These are phyloP conservation scores for Lodderomyces theae DNA, from an alignment of 1,139 yeast genomes.

Conservation along the genomic window DNA sequence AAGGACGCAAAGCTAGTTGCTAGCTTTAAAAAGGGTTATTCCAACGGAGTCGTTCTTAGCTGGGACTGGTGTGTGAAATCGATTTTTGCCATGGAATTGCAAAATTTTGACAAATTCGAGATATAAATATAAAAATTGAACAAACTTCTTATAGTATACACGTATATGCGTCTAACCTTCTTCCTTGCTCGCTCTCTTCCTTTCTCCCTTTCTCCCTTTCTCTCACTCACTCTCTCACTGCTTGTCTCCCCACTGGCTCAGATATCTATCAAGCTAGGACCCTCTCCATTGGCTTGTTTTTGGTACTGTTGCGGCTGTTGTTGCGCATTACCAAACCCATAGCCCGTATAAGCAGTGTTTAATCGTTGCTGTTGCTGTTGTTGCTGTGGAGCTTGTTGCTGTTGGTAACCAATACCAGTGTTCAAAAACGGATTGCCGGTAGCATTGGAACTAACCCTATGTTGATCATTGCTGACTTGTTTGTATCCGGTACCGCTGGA, in stretches of 20 bases:
- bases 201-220: no score
- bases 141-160: no score
- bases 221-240: no score
- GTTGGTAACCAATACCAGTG: constrained; percentile 75
- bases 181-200: no score
- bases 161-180: no score
- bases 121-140: constrained; percentile 14
- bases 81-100: constrained; percentile 48
- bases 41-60: constrained; percentile 41
- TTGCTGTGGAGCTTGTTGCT: constrained; percentile 37
- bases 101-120: constrained; percentile 23
- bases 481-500: constrained; percentile 85
- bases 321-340: constrained; percentile 81
- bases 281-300: constrained; percentile 32
- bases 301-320: constrained; percentile 35
- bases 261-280: constrained; percentile 50
- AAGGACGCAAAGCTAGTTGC: constrained; percentile 46
- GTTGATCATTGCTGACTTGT: constrained; percentile 39
- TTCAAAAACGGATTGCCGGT: constrained; percentile 74
- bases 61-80: constrained; percentile 71
- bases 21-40: constrained; percentile 28
- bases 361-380: constrained; percentile 17
- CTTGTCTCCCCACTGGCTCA: no score
- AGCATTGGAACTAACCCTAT: constrained; percentile 40
- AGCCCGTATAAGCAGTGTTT: constrained; percentile 69